Evolutionary conservation across 352 stramenopile species (phyloP).

Genomic region (Phytophthora foliorum): DNA sequence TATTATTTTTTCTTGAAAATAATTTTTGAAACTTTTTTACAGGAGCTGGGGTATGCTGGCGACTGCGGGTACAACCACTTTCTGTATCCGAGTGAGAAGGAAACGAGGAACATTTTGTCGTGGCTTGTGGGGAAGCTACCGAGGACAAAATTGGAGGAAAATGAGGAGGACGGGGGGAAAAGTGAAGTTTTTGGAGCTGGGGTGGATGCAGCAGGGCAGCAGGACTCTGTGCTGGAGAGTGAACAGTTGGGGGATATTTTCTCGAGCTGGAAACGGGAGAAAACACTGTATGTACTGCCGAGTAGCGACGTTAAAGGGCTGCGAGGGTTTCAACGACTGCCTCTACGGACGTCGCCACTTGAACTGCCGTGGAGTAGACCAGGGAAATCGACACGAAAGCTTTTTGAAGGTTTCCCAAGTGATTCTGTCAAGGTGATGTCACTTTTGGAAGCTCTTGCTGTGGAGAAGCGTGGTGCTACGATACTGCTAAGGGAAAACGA

Average conservation of each 20-base stretch:
- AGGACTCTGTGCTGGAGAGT: conserved; percentile 14
- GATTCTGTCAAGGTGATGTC: conserved; percentile 38
- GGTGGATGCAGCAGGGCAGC: background rate
- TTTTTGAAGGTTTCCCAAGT: conserved; percentile 53
- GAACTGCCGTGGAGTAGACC: conserved; percentile 48
- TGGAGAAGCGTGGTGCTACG: conserved; percentile 16
- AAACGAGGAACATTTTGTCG: conserved; percentile 81
- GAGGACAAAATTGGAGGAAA: conserved; percentile 32
- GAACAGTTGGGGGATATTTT: conserved; percentile 48
- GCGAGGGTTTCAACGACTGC: conserved; percentile 60
- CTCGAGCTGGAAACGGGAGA: conserved; percentile 58
- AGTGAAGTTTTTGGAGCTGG: conserved; percentile 1
- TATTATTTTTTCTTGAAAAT: conserved; percentile 3
- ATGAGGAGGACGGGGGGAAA: conserved; percentile 38
- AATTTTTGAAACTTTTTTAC: conserved; percentile 8
- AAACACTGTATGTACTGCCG: conserved; percentile 57
- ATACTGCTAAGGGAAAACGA: conserved; percentile 37
- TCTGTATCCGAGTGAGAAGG: conserved; percentile 87
- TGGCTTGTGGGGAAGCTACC: conserved; percentile 87
- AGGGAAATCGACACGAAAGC: background rate
- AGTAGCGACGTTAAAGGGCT: conserved; percentile 45
- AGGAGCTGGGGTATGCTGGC: conserved; percentile 84
- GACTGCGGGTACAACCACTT: conserved; percentile 93
- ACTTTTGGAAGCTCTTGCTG: conserved; percentile 52
- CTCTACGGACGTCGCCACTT: conserved; percentile 50